A percentile compares a stretch with the other conserved stretches of the same genome.
These are phyloP conservation scores for Leccinum imitatum DNA, from an alignment of 768 basidiomycete genomes.

Conservation along the genomic window DNA sequence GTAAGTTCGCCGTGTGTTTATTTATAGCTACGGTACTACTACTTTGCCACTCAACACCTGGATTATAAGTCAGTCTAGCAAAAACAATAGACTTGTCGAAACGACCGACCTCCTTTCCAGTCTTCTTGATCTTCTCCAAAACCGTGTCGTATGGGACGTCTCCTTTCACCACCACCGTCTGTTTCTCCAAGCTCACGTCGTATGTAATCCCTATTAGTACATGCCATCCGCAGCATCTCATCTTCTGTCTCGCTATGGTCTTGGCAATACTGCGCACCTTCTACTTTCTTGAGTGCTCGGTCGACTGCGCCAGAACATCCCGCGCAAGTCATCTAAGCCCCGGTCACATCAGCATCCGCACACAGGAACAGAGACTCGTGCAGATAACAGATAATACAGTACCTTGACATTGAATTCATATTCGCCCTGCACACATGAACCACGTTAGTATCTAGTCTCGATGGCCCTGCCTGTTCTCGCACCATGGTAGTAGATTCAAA, in stretches of 20 bases:
- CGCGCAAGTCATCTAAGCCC: constrained; percentile 75
- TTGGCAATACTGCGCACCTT: constrained; percentile 23
- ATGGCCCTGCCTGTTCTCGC: background rate
- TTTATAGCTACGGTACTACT: background rate
- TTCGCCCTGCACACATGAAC: constrained; percentile 18
- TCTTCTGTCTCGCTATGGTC: background rate
- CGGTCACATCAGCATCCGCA: background rate
- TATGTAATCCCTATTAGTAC: constrained; percentile 36
- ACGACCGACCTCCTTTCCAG: constrained; percentile 74
- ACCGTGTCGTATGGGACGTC: constrained; percentile 62
- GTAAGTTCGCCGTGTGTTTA: background rate
- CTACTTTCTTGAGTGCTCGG: constrained; percentile 69
- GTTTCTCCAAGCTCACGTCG: constrained; percentile 62
- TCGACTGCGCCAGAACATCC: constrained; percentile 85
- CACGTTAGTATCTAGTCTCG: background rate
- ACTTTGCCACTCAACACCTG: constrained; percentile 17
- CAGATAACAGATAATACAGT: constrained; percentile 37
- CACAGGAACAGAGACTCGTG: background rate
- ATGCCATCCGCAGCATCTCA: background rate
- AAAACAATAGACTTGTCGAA: background rate
- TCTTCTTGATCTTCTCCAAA: constrained; percentile 79
- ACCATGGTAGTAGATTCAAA: constrained; percentile 20
- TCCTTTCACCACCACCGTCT: constrained; percentile 71
- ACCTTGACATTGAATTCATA: constrained; percentile 90
- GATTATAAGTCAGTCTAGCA: background rate